These are phyloP conservation scores for Xylariales sp. DNA, from an alignment of 2,329 filamentous ascomycete species.

Conservation along the genomic window DNA sequence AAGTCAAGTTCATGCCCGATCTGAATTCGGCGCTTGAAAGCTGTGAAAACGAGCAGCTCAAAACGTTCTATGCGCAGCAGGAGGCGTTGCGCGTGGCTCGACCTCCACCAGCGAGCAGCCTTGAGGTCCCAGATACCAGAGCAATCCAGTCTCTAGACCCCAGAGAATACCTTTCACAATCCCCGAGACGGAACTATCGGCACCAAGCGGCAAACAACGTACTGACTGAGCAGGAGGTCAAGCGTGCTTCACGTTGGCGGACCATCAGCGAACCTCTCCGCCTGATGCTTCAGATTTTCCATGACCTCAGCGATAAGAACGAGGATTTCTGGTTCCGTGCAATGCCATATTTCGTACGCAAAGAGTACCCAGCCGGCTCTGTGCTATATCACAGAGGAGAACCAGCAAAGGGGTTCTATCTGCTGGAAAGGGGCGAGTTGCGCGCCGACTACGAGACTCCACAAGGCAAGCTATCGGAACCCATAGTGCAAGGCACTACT, in stretches of 20 bases:
- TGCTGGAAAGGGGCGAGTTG: conserved; percentile 84
- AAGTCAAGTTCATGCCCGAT: conserved; percentile 78
- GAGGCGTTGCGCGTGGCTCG: conserved; percentile 51
- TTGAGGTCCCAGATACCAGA: conserved; percentile 42
- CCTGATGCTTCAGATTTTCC: conserved; percentile 92
- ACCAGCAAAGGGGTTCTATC: conserved; percentile 75
- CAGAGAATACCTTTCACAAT: conserved; percentile 54
- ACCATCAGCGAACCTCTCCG: conserved; percentile 86
- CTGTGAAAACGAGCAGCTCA: conserved; percentile 91
- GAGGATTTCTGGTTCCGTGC: conserved; percentile 94
- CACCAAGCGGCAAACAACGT: conserved; percentile 73
- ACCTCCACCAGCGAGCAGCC: conserved; percentile 35
- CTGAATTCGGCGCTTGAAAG: conserved; percentile 90
- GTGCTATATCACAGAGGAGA: conserved; percentile 77
- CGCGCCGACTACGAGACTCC: conserved; percentile 87
- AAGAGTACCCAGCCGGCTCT: conserved; percentile 63
- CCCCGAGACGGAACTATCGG: conserved; percentile 74
- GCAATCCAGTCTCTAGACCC: conserved; percentile 27
- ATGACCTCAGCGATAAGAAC: conserved; percentile 76
- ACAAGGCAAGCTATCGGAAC: conserved; percentile 83
- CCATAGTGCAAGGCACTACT: conserved; percentile 89
- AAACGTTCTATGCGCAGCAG: conserved; percentile 68
- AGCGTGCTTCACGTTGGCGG: conserved; percentile 66
- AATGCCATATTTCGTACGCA: conserved; percentile 67
- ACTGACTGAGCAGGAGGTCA: conserved; percentile 60